A percentile compares a stretch with the other conserved stretches of the same genome.
phyloP scores from a whole-genome alignment of 805 yeast genomes.

The Ogataea methylovora region DNA sequence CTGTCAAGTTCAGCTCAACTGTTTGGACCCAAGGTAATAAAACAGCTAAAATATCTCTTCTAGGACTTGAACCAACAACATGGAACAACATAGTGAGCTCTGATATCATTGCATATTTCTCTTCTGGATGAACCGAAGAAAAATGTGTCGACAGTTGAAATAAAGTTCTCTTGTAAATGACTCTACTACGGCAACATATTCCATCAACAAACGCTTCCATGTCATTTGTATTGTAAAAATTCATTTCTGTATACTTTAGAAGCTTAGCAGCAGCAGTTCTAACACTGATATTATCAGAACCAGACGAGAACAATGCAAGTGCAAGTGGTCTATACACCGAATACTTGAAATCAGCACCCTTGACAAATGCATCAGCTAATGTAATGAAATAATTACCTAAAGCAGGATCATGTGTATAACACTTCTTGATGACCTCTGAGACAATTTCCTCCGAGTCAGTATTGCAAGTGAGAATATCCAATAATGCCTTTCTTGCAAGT shows the following conservation, averaged over 20 bases:
- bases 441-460: slow-evolving; percentile 43
- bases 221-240: slow-evolving; percentile 45
- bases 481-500: slow-evolving; percentile 65
- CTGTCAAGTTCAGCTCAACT: slow-evolving; percentile 46
- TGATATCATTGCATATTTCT: slow-evolving; percentile 56
- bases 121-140: slow-evolving; percentile 54
- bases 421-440: slow-evolving; percentile 58
- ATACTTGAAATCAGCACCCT: slow-evolving; percentile 38
- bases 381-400: slow-evolving; percentile 66
- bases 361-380: slow-evolving; percentile 56
- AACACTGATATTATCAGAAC: slow-evolving; percentile 61
- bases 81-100: slow-evolving; percentile 65
- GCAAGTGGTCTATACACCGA: slow-evolving; percentile 64
- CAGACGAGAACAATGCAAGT: slow-evolving; percentile 70
- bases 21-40: slow-evolving; percentile 91
- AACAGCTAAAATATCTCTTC: slow-evolving; percentile 75
- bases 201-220: slow-evolving; percentile 59
- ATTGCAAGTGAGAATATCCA: slow-evolving; percentile 58
- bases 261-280: slow-evolving; percentile 68
- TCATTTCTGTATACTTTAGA: slow-evolving; percentile 58
- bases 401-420: slow-evolving; percentile 53
- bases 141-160: slow-evolving; percentile 70
- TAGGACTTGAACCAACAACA: slow-evolving; percentile 46
- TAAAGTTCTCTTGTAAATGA: slow-evolving; percentile 81
- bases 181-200: slow-evolving; percentile 66